Conservation (phyloP, 768 basidiomycete genomes). For the Fibroporia radiculosa region DNA sequence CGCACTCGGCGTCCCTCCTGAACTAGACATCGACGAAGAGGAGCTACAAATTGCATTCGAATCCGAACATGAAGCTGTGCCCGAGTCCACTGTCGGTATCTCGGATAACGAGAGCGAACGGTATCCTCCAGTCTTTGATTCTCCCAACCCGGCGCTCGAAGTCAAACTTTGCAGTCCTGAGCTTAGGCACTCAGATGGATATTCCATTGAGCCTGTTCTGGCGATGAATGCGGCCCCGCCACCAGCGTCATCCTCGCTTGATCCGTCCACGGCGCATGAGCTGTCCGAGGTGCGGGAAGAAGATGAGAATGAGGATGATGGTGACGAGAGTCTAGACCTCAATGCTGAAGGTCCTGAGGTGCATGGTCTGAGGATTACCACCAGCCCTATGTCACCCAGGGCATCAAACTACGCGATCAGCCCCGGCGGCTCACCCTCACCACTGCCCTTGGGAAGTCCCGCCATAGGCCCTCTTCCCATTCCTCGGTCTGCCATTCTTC, state of each 20-base stretch:
- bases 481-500: slow-evolving; percentile 8
- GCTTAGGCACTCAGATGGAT: slow-evolving; percentile 12
- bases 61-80: not conserved
- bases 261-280: slow-evolving; percentile 13
- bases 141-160: slow-evolving; percentile 1
- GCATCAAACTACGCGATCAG: slow-evolving; percentile 8
- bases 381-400: slow-evolving; percentile 11
- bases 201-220: slow-evolving; percentile 27
- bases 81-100: not conserved
- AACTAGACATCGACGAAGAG: slow-evolving; percentile 59
- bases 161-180: not conserved
- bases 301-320: slow-evolving; percentile 24
- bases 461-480: slow-evolving; percentile 3
- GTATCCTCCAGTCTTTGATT: slow-evolving; percentile 1
- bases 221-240: slow-evolving; percentile 17
- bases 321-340: slow-evolving; percentile 12
- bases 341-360: slow-evolving; percentile 27
- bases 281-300: slow-evolving; percentile 19
- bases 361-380: slow-evolving; percentile 24
- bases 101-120: not conserved
- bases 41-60: slow-evolving; percentile 9
- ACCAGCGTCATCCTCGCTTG: slow-evolving; percentile 12
- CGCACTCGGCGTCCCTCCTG: slow-evolving; percentile 80
- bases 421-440: slow-evolving; percentile 12
- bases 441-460: slow-evolving; percentile 11